Evolutionary conservation across 2,329 filamentous ascomycete species (phyloP), one percentile per base, ranked within the genome.

Genomic region (Pleurostoma richardsiae): DNA sequence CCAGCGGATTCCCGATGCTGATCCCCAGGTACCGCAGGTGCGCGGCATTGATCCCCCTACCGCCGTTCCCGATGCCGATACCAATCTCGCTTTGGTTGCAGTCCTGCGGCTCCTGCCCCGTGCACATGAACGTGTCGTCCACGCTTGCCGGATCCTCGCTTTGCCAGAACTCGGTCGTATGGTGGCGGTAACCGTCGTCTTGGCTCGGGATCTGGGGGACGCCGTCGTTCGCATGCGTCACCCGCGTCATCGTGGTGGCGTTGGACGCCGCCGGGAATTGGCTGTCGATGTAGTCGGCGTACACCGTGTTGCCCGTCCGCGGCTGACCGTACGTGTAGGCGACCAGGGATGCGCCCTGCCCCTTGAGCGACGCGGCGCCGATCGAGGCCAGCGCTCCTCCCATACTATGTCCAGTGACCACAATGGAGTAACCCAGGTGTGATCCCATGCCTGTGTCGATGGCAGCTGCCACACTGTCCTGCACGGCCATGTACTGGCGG

Each of bases 301-400:
- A 55, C 3, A 56, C 59, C 2, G 55, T 47, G 43, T 71, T 65
- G 2, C 69, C 74, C 10, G 72, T 63, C 10, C 71, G 71, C 1
- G 74, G 74, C 7, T 70, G 63, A 39, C 74, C 74, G 56, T 68
- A 77, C 0, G 70, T 72, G 58, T 74, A 77, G 42, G 76, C 46
- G 29, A 67, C 67, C 10, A 67, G 59, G 0, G 55, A 56, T 5
- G 62, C 56, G 3, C 68, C 44, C n/a, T 48, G 45, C 6, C 44
- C 43, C 4, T 38, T 26, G 2, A 77, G 52, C 5, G 66, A 63
- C 0, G 66, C 66, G 0, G 68, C 69, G 0, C 67, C 71, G 3
- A 78, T 57, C 2, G 61, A 65, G 3, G 73, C 72, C 4, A 77
- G 56, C 0, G 71, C 72, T 3, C 69, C 74, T 4, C 74, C 74